phyloP scores from a whole-genome alignment of 2,329 filamentous ascomycete species.

The Penicillium sp. region DNA sequence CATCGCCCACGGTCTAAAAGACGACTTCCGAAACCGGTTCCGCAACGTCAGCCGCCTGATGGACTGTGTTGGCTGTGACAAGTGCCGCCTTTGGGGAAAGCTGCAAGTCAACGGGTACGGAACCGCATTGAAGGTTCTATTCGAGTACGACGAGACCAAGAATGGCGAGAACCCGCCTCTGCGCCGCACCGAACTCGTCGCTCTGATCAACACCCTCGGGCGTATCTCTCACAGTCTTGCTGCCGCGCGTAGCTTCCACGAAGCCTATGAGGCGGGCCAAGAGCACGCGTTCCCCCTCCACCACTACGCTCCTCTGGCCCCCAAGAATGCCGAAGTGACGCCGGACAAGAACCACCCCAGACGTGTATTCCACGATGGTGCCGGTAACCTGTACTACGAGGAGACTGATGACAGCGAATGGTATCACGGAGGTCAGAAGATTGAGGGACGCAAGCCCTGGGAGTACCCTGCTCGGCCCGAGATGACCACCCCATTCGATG shows the following conservation, averaged over 20 bases:
- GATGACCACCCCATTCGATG: conserved; percentile 54
- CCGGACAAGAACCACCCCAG: not conserved
- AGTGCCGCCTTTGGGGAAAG: conserved; percentile 97
- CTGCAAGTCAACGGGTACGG: conserved; percentile 93
- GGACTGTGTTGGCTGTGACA: conserved; percentile 98
- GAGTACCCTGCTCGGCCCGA: conserved; percentile 29
- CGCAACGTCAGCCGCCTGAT: conserved; percentile 94
- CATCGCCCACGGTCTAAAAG: conserved; percentile 71
- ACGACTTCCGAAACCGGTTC: conserved; percentile 96
- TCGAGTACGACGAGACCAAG: conserved; percentile 78
- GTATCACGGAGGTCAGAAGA: conserved; percentile 39
- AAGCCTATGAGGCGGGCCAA: conserved; percentile 42
- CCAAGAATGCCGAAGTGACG: conserved; percentile 15
- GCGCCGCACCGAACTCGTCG: conserved; percentile 87
- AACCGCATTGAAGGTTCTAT: conserved; percentile 90
- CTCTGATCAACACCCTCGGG: conserved; percentile 90
- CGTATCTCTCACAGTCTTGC: conserved; percentile 78
- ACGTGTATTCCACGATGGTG: conserved; percentile 31
- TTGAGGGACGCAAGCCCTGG: conserved; percentile 33
- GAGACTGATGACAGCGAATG: conserved; percentile 45
- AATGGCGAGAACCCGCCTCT: conserved; percentile 66
- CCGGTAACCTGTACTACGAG: conserved; percentile 37
- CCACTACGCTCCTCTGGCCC: conserved; percentile 27
- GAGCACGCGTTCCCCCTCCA: conserved; percentile 32
- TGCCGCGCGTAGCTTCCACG: conserved; percentile 70